phyloP scores from a whole-genome alignment of 1,284 basidiomycete species.

The Melampsora americana region DNA sequence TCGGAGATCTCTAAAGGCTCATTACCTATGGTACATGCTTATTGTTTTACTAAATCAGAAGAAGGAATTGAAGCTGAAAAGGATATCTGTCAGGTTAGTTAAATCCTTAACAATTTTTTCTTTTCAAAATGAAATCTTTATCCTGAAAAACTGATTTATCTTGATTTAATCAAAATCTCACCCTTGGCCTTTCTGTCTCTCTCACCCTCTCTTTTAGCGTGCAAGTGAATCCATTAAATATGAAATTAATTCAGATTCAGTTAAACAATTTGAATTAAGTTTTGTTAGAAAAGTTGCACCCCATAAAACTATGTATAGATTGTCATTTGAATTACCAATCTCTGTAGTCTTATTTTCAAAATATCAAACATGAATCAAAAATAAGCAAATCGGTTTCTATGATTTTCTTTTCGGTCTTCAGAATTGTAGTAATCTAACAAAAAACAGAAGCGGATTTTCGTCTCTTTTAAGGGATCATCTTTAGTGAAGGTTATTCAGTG shows the following conservation, averaged over 20 bases:
- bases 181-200: too few species aligned
- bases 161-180: too few species aligned
- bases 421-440: too few species aligned
- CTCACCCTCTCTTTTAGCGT: conserved; percentile 59
- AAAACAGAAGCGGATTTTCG: too few species aligned
- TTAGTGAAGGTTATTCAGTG: too few species aligned
- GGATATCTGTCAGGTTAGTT: conserved; percentile 76
- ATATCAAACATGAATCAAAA: not conserved
- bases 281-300: conserved; percentile 90
- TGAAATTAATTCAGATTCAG: conserved; percentile 60
- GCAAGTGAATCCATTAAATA: conserved; percentile 68
- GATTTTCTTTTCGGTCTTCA: too few species aligned
- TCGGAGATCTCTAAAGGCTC: conserved; percentile 48
- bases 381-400: too few species aligned
- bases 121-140: too few species aligned
- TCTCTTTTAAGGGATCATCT: too few species aligned
- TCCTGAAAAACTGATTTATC: too few species aligned
- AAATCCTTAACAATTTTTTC: conserved; percentile 4
- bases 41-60: conserved; percentile 91
- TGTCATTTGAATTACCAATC: conserved; percentile 78
- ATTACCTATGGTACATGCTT: conserved; percentile 89
- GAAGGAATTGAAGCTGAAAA: conserved; percentile 63
- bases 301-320: conserved; percentile 97
- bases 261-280: conserved; percentile 61
- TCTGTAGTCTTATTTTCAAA: conserved; percentile 55